phyloP scores from a whole-genome alignment of 345 rosid species.

The Aurinia saxatilis region DNA sequence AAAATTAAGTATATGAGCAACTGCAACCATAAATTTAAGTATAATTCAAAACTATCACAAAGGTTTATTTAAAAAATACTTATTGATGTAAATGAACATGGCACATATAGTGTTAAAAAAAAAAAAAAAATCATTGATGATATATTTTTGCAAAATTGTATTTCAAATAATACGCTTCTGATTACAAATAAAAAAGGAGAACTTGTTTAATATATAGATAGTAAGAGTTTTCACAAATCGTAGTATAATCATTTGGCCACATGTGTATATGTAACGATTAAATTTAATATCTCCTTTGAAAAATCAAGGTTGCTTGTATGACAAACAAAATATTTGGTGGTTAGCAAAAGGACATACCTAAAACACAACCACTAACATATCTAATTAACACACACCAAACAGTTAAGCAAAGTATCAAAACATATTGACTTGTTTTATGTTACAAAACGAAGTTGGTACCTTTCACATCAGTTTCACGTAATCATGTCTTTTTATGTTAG shows the following conservation, averaged over 20 bases:
- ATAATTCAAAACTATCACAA: no score
- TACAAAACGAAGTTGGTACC: constrained; percentile 19
- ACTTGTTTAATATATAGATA: no score
- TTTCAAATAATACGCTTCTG: no score
- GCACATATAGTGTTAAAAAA: no score
- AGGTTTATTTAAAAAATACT: no score
- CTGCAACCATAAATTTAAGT: no score
- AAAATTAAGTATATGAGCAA: no score
- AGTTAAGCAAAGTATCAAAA: constrained; percentile 11
- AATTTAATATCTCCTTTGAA: background rate
- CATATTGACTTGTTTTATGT: background rate
- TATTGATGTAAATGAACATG: no score
- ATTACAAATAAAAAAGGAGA: no score
- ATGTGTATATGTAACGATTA: background rate
- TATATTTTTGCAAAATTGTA: no score
- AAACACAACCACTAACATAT: constrained; percentile 24
- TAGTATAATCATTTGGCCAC: background rate
- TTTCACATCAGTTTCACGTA: constrained; percentile 23
- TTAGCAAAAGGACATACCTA: constrained; percentile 24
- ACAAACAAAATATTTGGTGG: constrained; percentile 19
- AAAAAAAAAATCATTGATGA: no score
- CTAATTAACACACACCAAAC: constrained; percentile 6
- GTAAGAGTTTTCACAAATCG: background rate
- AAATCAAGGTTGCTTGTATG: constrained; percentile 7
- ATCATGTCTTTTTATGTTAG: constrained; percentile 12